phyloP scores from a whole-genome alignment of 1,284 basidiomycete species.

The Ceratobasidium sp. region DNA sequence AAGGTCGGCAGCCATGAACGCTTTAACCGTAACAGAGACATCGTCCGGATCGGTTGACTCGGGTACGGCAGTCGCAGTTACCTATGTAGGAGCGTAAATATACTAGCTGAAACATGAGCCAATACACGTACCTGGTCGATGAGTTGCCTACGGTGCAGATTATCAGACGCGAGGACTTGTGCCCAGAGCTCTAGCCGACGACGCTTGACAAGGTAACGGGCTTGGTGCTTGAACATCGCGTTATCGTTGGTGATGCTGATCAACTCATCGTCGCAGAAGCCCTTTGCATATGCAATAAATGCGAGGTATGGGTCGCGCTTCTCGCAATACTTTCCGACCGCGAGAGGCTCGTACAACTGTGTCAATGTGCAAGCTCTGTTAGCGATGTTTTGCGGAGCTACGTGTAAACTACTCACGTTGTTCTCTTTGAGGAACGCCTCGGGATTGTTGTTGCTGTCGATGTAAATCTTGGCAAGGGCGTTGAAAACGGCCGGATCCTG shows the following conservation, averaged over 20 bases:
- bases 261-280: slow-evolving; percentile 98
- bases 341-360: slow-evolving; percentile 93
- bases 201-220: slow-evolving; percentile 97
- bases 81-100: slow-evolving; percentile 59
- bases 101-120: not conserved
- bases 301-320: slow-evolving; percentile 98
- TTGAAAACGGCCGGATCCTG: slow-evolving; percentile 96
- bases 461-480: slow-evolving; percentile 97
- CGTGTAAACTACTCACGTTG: slow-evolving; percentile 70
- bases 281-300: slow-evolving; percentile 99
- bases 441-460: slow-evolving; percentile 99
- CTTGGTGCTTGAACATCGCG: slow-evolving; percentile 99
- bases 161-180: slow-evolving; percentile 91
- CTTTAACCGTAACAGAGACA: slow-evolving; percentile 98
- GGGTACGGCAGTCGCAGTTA: slow-evolving; percentile 93
- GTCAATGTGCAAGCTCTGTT: slow-evolving; percentile 18
- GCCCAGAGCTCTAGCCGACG: slow-evolving; percentile 97
- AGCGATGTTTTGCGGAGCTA: not conserved
- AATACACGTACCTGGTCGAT: slow-evolving; percentile 85
- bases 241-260: slow-evolving; percentile 99
- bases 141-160: slow-evolving; percentile 91
- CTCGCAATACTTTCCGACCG: slow-evolving; percentile 99
- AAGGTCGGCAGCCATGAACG: slow-evolving; percentile 97
- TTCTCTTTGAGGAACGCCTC: slow-evolving; percentile 99
- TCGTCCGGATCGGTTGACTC: slow-evolving; percentile 99